Evolutionary conservation across 208 protist genomes (phyloP), one percentile per base, ranked within the genome.

Genomic region (Acanthamoeba royreba): DNA sequence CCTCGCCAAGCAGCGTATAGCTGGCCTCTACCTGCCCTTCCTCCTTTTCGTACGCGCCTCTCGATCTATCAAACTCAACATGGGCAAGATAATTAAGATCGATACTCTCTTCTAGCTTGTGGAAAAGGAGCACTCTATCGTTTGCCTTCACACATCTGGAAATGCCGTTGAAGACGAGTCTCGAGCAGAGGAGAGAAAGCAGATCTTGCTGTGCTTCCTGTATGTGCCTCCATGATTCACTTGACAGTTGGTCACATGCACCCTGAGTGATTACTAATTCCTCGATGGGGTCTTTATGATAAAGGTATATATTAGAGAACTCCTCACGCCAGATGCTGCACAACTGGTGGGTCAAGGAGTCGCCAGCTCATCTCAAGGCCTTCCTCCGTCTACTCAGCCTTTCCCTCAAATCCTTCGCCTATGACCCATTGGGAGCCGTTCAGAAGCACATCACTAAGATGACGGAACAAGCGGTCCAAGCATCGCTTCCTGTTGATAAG

Each of bases 201-300:
- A 90, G n/a, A 25, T 90, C 15, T 49, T 90, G 25, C 53, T 90
- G 46, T 90, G 83, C 25, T 90, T 90, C 53, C 33, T 90, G 49
- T 66, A 49, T 42, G 74, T 85, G 13, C 31, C 31, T 77, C 17
- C 35, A n/a, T n/a, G n/a, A n/a, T n/a, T n/a, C n/a, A n/a, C 22
- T 8, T 15, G n/a, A 77, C n/a, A 35, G n/a, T 19, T 9, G 49
- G 13, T 55, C 13, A 19, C 19, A 55, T 55, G 13, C 19, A 19
- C 13, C 22, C 55, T 5, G 5, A 7, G 11, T 25, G 55, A 66
- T 28, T 66, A 28, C 5, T 66, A 28, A 66, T 28, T 66, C 31
- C 42, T 40, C 31, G 15, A 55, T 19, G 19, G 13, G 19, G 13
- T 28, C 35, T n/a, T n/a, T n/a, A n/a, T n/a, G n/a, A 19, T 13